Evolutionary conservation across 2,329 filamentous ascomycete species (phyloP).

Genomic region (Aspergillus sp.): DNA sequence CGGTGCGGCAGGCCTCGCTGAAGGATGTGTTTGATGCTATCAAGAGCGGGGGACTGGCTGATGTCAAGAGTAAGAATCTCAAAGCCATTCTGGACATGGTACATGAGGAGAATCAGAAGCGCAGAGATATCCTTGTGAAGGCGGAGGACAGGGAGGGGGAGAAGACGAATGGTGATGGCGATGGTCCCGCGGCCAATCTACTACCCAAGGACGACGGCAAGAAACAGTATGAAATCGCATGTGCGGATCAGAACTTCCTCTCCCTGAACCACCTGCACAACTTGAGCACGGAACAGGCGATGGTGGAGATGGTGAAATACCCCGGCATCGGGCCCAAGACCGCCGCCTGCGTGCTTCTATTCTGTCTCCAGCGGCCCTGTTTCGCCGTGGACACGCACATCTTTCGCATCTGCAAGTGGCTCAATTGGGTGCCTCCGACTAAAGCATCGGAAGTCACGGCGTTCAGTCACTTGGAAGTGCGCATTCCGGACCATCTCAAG

Average conservation of each 20-base stretch:
- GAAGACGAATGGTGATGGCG: slow-evolving; percentile 26
- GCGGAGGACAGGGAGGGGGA: slow-evolving; percentile 29
- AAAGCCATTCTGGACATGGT: slow-evolving; percentile 73
- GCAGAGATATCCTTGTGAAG: slow-evolving; percentile 50
- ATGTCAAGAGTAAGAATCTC: slow-evolving; percentile 70
- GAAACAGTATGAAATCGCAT: slow-evolving; percentile 58
- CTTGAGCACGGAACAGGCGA: slow-evolving; percentile 56
- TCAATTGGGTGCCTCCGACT: slow-evolving; percentile 59
- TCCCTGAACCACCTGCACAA: slow-evolving; percentile 63
- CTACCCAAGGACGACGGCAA: slow-evolving; percentile 44
- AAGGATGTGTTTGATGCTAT: slow-evolving; percentile 68
- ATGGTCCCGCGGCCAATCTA: slow-evolving; percentile 39
- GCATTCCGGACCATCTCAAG: slow-evolving; percentile 62
- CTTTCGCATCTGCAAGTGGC: slow-evolving; percentile 61
- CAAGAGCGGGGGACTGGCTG: slow-evolving; percentile 67
- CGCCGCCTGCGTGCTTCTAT: slow-evolving; percentile 63
- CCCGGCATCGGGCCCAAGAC: slow-evolving; percentile 67
- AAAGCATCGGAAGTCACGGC: slow-evolving; percentile 49
- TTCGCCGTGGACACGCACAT: slow-evolving; percentile 69
- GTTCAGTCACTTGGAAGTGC: slow-evolving; percentile 60
- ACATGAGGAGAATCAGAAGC: slow-evolving; percentile 64
- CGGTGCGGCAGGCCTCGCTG: slow-evolving; percentile 59
- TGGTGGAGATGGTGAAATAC: slow-evolving; percentile 57
- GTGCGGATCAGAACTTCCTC: slow-evolving; percentile 59
- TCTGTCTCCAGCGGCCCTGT: slow-evolving; percentile 62